Base-by-base conservation (phyloP, 1,139 yeast genomes). In the Wickerhamomyces sp. region DNA sequence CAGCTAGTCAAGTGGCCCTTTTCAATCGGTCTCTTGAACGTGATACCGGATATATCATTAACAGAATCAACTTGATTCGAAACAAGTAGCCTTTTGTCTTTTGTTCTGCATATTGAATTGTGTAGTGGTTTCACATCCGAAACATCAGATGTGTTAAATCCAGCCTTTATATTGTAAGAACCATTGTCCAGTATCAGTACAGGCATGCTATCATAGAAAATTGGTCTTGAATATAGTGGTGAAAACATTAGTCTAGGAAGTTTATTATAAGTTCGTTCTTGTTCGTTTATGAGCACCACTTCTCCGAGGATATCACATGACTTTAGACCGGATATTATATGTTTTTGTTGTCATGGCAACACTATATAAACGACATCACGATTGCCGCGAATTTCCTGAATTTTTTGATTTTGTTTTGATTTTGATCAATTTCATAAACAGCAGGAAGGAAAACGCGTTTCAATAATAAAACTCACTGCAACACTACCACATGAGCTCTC, bases 1-100 rank as follows among this genome's bases (percentile, higher is more conserved):
- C 99, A 94, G 36, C 94, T 88, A 1, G 84, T 81, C 45, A 94
- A 67, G 59, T 91, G 95, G 14, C 98, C 95, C 55, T 84, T 81
- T 52, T 90, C 97, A 52, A 80, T 81, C 0, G 99, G 97, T 45
- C 99, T 69, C 49, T 85, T 78, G 63, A 85, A 78, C 33, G 76
- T 75, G 14, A 91, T 73, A 1, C 94, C 90, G 1, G 95, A 81
- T 44, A 81, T 84, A 58, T 90, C 93, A 50, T 76, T 78, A 40
- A 91, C 79, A 31, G 74, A 72, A 26, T 75, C 64, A 33, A 84
- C 60, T 52, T 83, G 84, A 53, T 88, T 84, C 2, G 96, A 96
- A 10, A 90, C 70, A 57, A 85, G 81, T 3, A 85, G 66, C 27
- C 79, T 69, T 34, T 91, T 87, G 64, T 90, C 96, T 52, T 80